These are phyloP conservation scores for Dalbergia cultrata DNA, from an alignment of 306 rosid species.

Conservation along the genomic window DNA sequence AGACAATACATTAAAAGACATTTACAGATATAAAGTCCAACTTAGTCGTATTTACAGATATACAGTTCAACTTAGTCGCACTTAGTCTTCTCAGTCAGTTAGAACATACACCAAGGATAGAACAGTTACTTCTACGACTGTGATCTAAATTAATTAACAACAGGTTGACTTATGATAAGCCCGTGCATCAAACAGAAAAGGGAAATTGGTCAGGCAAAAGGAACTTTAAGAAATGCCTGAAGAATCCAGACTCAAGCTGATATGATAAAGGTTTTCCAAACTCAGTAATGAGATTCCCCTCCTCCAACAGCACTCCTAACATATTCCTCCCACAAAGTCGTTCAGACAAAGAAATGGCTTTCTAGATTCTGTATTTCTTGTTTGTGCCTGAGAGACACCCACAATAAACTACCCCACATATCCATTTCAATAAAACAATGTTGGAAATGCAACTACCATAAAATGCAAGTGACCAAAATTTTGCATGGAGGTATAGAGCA, in stretches of 20 bases:
- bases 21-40: not conserved
- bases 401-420: conserved; percentile 12
- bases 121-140: not conserved
- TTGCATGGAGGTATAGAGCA: conserved; percentile 12
- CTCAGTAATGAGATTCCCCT: not conserved
- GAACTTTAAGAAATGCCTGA: conserved; percentile 14
- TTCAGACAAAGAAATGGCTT: conserved; percentile 2
- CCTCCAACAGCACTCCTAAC: conserved; percentile 9
- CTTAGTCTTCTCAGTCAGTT: conserved; percentile 9
- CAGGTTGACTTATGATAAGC: not conserved
- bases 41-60: not conserved
- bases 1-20: conserved; percentile 14
- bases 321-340: conserved; percentile 17
- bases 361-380: conserved; percentile 5
- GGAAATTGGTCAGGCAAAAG: conserved; percentile 1
- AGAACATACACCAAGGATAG: conserved; percentile 4
- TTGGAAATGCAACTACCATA: conserved; percentile 23
- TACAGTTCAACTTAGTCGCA: not conserved
- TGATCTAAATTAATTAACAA: conserved; percentile 3
- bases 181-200: not conserved
- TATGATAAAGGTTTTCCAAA: conserved; percentile 6
- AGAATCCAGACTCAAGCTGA: conserved; percentile 30
- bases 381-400: conserved; percentile 7
- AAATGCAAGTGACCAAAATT: conserved; percentile 28
- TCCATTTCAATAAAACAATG: conserved; percentile 7